Evolutionary conservation across 257 asterid genomes (phyloP), one percentile per base, ranked within the genome.

Genomic region (Misopates orontium): DNA sequence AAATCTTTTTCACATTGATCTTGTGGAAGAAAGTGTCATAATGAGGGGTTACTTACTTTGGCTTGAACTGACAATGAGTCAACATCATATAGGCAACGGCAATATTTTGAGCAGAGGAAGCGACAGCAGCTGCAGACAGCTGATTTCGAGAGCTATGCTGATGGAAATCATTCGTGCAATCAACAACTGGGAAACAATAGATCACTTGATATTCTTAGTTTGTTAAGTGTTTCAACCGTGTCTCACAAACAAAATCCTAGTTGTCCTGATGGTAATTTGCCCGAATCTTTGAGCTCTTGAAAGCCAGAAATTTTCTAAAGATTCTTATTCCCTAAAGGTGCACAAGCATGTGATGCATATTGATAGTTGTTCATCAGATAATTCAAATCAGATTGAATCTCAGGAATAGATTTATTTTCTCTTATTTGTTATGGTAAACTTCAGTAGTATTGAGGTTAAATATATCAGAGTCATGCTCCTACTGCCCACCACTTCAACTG

Each of bases 131-230:
- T 76, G 64, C 78, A 80, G 61, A 63, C 64, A 59, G 66, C 73
- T 64, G 82, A 71, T 48, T 68, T 64, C 24, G 86, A 81, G 73
- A 77, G 71, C 57, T 60, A 59, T 75, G 71, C 72, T 56, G 86
- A 77, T 73, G 93, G 78, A 73, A 81, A 74, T 24, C 73, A 56
- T 17, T 59, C 72, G 53, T 68, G 71, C 73, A 67, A 67, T 62
- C 83, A 41, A 61, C 80, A 62, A 12, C 70, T 16, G 53, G 84
- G 80, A 64, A 77, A 77, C 63, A 80, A 60, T 56, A 75, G 84
- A 74, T 92, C 98, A 23, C 90, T 92, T 68, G 98, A 92, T 77
- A 73, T 89, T 69, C 87, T 89, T 66, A 82, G 98, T 83, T 84
- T 88, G 82, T 81, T 68, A 58, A 87, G 83, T 69, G 71, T 87